Percentiles rank a stretch among this genome's conserved stretches.
These are phyloP conservation scores for Psophocarpus tetragonolobus DNA, from an alignment of 306 rosid genomes.

Conservation along the genomic window DNA sequence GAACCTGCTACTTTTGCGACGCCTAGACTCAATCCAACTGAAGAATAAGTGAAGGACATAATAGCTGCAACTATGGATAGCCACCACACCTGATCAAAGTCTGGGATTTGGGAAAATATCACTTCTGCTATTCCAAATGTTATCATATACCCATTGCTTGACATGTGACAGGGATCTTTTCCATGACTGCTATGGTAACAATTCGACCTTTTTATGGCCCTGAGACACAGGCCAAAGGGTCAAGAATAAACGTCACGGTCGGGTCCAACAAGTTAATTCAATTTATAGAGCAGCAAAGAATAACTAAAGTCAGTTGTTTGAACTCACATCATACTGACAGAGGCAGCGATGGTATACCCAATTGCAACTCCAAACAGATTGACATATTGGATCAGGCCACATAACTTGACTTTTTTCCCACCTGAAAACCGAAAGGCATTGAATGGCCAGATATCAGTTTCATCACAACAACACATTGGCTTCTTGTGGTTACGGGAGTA, in stretches of 20 bases:
- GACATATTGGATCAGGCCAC: constrained; percentile 67
- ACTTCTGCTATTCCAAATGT: constrained; percentile 67
- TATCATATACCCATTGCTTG: constrained; percentile 78
- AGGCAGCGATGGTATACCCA: constrained; percentile 78
- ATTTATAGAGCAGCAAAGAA: neutral
- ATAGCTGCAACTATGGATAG: constrained; percentile 79
- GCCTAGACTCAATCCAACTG: constrained; percentile 64
- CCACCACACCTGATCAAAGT: constrained; percentile 77
- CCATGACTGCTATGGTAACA: constrained; percentile 75
- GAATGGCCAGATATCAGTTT: neutral
- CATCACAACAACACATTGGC: neutral
- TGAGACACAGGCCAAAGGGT: neutral
- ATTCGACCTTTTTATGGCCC: constrained; percentile 79
- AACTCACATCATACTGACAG: constrained; percentile 88
- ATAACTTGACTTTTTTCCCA: constrained; percentile 59
- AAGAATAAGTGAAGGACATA: constrained; percentile 72
- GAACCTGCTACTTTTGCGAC: constrained; percentile 71
- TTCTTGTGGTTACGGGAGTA: neutral
- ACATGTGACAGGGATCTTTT: constrained; percentile 73
- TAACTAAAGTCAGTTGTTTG: neutral
- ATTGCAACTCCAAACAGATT: constrained; percentile 70
- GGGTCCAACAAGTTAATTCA: neutral
- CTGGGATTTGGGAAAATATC: constrained; percentile 71
- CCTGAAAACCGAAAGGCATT: constrained; percentile 52
- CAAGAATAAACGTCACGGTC: neutral